These are phyloP conservation scores for Ascochyta viciae-villosae DNA, from an alignment of 2,329 filamentous ascomycete species.

Conservation along the genomic window DNA sequence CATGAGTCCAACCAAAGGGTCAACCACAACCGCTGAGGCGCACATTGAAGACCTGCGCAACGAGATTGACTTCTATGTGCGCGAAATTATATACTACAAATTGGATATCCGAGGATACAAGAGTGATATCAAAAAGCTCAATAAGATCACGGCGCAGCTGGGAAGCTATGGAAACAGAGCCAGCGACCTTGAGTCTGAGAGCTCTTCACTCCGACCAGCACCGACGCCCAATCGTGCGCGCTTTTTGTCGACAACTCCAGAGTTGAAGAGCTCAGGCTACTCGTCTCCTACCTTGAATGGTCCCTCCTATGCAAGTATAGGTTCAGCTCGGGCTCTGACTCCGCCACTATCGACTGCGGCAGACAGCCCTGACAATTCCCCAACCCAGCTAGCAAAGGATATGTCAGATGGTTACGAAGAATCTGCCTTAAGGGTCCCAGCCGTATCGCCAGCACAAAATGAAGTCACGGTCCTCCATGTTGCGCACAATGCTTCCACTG, in stretches of 20 bases:
- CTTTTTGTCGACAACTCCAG: conserved; percentile 27
- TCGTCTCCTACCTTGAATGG: conserved; percentile 13
- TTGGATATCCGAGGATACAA: conserved; percentile 58
- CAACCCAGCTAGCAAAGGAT: not conserved
- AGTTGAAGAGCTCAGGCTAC: conserved; percentile 21
- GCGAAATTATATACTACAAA: conserved; percentile 59
- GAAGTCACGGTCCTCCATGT: not conserved
- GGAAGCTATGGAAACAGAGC: conserved; percentile 31
- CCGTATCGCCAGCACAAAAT: not conserved
- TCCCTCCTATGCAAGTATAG: conserved; percentile 6
- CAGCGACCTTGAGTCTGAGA: conserved; percentile 38
- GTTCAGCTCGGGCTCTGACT: conserved; percentile 2
- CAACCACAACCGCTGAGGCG: conserved; percentile 20
- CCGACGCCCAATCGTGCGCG: conserved; percentile 33
- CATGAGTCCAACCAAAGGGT: conserved; percentile 1
- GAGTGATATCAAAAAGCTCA: conserved; percentile 47
- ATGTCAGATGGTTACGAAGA: not conserved
- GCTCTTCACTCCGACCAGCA: conserved; percentile 33
- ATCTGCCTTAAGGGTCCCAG: not conserved
- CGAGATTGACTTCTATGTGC: conserved; percentile 53
- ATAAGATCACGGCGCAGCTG: conserved; percentile 34
- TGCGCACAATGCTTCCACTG: not conserved
- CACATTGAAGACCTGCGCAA: conserved; percentile 43
- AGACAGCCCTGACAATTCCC: not conserved
- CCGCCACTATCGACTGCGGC: conserved; percentile 7